Conservation (phyloP, 352 stramenopile genomes). For the Salisapilia sapeloensis region DNA sequence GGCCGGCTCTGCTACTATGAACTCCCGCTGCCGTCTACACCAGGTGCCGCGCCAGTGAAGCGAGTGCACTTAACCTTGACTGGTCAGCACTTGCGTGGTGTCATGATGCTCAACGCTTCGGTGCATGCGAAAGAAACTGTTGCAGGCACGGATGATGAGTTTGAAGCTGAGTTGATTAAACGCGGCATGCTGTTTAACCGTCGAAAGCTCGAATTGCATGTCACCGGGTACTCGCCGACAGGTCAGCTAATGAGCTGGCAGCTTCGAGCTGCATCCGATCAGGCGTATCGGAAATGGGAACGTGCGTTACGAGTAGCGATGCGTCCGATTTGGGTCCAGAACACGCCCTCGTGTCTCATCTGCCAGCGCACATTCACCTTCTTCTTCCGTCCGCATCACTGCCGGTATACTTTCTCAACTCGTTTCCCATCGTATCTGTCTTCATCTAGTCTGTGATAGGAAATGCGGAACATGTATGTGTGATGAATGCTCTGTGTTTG, state of each 20-base stretch:
- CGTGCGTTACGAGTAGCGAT: constrained; percentile 59
- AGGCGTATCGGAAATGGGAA: constrained; percentile 66
- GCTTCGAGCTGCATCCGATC: constrained; percentile 47
- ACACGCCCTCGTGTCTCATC: constrained; percentile 52
- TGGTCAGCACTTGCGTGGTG: constrained; percentile 49
- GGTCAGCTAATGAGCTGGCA: constrained; percentile 69
- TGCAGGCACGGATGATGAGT: constrained; percentile 48
- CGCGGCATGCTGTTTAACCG: constrained; percentile 63
- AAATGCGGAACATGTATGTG: constrained; percentile 78
- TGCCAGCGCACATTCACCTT: constrained; percentile 59
- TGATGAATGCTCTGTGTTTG: constrained; percentile 66
- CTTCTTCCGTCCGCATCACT: constrained; percentile 67
- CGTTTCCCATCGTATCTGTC: background rate
- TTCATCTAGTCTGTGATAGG: constrained; percentile 5
- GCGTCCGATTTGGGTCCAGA: constrained; percentile 65
- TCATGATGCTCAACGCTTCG: constrained; percentile 74
- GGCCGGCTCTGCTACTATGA: constrained; percentile 80
- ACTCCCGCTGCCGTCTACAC: constrained; percentile 35
- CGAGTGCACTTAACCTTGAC: constrained; percentile 61
- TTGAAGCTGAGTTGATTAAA: constrained; percentile 44
- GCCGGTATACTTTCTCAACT: constrained; percentile 15
- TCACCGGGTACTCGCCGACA: constrained; percentile 60
- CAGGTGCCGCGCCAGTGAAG: constrained; percentile 6
- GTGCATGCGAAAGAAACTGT: constrained; percentile 40
- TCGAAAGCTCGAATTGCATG: constrained; percentile 67